Conservation (phyloP, 768 basidiomycete genomes). For the Dentipellis fragilis region DNA sequence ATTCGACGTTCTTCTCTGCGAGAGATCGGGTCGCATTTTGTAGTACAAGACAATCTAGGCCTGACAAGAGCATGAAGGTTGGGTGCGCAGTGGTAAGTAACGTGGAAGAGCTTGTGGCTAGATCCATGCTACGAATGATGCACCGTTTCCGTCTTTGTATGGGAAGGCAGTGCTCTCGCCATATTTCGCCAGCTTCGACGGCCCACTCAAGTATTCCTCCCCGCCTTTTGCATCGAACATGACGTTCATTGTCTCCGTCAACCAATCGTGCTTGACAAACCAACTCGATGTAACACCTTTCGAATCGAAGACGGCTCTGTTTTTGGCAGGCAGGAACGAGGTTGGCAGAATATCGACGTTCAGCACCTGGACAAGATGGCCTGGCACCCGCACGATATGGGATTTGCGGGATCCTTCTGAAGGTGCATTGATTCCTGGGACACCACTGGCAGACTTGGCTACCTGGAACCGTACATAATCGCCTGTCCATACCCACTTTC, state of each 20-base stretch:
- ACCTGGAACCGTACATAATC: not conserved
- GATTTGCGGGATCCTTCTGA: not conserved
- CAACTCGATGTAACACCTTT: not conserved
- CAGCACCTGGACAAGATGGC: not conserved
- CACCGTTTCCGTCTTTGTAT: not conserved
- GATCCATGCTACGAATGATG: not conserved
- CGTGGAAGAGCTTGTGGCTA: not conserved
- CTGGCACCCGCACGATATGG: not conserved
- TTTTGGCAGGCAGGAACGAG: not conserved
- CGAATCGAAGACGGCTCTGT: not conserved
- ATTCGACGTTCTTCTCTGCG: not conserved
- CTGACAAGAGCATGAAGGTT: too few relatives aligned
- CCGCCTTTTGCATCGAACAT: not conserved
- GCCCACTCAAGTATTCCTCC: not conserved
- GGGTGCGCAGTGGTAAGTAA: not conserved
- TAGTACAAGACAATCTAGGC: not conserved
- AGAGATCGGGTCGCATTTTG: not conserved
- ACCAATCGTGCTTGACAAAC: not conserved
- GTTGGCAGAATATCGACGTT: not conserved
- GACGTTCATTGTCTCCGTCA: not conserved
- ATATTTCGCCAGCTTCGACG: not conserved
- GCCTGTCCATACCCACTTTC: not conserved
- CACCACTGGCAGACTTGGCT: not conserved
- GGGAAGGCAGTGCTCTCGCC: not conserved
- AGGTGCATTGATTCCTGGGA: not conserved